These are phyloP conservation scores for Candida incommunis DNA, from an alignment of 805 yeast genomes.

Conservation along the genomic window DNA sequence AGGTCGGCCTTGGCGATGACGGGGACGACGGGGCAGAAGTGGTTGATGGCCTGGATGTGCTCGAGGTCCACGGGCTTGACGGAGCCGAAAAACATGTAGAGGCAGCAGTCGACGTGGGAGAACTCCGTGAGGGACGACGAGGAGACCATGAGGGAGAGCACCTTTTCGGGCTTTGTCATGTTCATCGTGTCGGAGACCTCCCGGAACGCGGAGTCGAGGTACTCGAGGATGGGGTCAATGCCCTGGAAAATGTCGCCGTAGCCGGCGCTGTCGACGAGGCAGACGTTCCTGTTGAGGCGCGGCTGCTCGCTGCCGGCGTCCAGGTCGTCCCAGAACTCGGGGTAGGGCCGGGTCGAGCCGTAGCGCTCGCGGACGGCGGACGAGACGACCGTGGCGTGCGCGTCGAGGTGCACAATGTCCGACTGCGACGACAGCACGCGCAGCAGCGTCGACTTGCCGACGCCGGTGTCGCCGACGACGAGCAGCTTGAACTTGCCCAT, in stretches of 20 bases:
- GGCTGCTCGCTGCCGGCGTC: slow-evolving; percentile 8
- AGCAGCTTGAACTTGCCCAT: slow-evolving; percentile 21
- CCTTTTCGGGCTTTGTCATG: slow-evolving; percentile 9
- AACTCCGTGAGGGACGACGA: slow-evolving; percentile 11
- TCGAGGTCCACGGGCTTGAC: slow-evolving; percentile 11
- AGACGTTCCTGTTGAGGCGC: slow-evolving; percentile 10
- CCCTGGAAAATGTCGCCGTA: slow-evolving; percentile 8
- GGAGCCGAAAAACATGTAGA: slow-evolving; percentile 9
- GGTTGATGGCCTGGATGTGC: slow-evolving; percentile 7
- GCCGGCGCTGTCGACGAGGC: slow-evolving; percentile 14
- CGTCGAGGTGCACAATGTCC: slow-evolving; percentile 14
- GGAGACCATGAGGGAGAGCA: slow-evolving; percentile 9
- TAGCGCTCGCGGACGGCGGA: slow-evolving; percentile 5
- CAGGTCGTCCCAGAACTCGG: slow-evolving; percentile 9
- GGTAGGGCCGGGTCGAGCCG: slow-evolving; percentile 16
- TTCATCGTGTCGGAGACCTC: slow-evolving; percentile 12
- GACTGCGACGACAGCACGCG: slow-evolving; percentile 56
- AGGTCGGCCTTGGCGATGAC: slow-evolving; percentile 11
- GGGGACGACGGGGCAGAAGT: slow-evolving; percentile 13
- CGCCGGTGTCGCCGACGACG: slow-evolving; percentile 81
- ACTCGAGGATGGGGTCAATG: slow-evolving; percentile 10
- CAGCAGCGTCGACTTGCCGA: slow-evolving; percentile 75
- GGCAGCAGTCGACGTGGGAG: slow-evolving; percentile 14
- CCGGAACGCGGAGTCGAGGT: slow-evolving; percentile 12
- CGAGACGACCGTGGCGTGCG: slow-evolving; percentile 4